Evolutionary conservation across 1,139 yeast species (phyloP).

Genomic region (Arxiozyma slooffiae): DNA sequence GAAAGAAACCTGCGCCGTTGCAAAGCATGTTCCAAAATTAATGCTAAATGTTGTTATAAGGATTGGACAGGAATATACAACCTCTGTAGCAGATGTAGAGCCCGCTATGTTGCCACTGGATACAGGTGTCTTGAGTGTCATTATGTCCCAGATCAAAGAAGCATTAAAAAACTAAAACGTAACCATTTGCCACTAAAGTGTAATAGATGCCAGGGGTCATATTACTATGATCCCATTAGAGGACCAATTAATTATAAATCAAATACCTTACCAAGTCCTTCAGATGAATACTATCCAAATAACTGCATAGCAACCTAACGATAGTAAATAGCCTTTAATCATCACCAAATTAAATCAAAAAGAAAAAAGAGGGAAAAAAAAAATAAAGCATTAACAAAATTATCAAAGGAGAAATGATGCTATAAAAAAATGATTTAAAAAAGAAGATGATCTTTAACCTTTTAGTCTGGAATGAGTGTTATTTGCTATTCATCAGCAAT

Average conservation of each 20-base stretch:
- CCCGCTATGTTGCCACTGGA: conserved; percentile 21
- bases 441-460: not conserved
- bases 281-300: not conserved
- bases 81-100: conserved; percentile 22
- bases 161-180: conserved; percentile 11
- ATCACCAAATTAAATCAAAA: not conserved
- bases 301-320: too few species aligned
- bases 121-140: conserved; percentile 20
- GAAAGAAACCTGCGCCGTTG: conserved; percentile 17
- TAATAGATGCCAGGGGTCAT: conserved; percentile 19
- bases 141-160: conserved; percentile 21
- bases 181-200: conserved; percentile 9
- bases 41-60: conserved; percentile 19
- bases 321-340: not conserved
- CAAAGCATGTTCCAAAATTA: conserved; percentile 20
- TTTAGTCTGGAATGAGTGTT: too few species aligned
- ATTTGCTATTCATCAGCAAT: too few species aligned
- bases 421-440: too few species aligned
- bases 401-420: not conserved
- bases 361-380: not conserved
- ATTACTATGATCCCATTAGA: conserved; percentile 16
- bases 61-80: conserved; percentile 22
- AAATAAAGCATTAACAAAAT: too few species aligned
- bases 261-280: not conserved
- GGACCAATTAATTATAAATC: conserved; percentile 9